phyloP scores from a whole-genome alignment of 768 basidiomycete genomes.

The Hericium alpestre region DNA sequence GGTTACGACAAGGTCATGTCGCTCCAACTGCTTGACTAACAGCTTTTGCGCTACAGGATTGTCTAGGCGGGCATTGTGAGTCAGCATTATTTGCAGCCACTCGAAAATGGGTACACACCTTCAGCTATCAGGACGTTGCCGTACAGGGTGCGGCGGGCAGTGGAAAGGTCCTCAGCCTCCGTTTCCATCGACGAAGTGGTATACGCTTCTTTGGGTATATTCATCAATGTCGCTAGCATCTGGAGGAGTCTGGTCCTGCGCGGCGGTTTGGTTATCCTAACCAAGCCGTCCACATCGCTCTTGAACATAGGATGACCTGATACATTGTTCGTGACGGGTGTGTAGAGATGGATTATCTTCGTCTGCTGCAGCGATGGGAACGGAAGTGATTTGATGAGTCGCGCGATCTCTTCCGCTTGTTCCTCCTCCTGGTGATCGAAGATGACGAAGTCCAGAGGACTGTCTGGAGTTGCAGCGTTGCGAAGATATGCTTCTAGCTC shows the following conservation, averaged over 20 bases:
- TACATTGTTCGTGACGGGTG: constrained; percentile 48
- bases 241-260: constrained; percentile 50
- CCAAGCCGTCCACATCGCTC: constrained; percentile 41
- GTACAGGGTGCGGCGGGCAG: constrained; percentile 43
- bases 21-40: constrained; percentile 55
- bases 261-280: constrained; percentile 65
- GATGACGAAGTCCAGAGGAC: constrained; percentile 51
- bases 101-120: constrained; percentile 27
- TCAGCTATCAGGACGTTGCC: constrained; percentile 67
- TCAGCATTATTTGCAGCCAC: not conserved
- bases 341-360: constrained; percentile 62
- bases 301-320: constrained; percentile 42
- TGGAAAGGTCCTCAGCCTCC: constrained; percentile 35
- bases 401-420: constrained; percentile 46
- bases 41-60: constrained; percentile 63
- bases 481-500: constrained; percentile 35
- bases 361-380: constrained; percentile 35
- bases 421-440: constrained; percentile 57
- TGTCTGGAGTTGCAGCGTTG: constrained; percentile 19
- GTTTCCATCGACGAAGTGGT: constrained; percentile 27
- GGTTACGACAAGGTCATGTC: constrained; percentile 46
- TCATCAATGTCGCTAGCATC: constrained; percentile 48
- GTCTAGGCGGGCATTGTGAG: constrained; percentile 28
- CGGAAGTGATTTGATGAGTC: constrained; percentile 32
- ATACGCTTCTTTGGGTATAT: constrained; percentile 36